Conservation (phyloP, 2,329 filamentous ascomycete genomes). For the Pseudogymnoascus sp. region DNA sequence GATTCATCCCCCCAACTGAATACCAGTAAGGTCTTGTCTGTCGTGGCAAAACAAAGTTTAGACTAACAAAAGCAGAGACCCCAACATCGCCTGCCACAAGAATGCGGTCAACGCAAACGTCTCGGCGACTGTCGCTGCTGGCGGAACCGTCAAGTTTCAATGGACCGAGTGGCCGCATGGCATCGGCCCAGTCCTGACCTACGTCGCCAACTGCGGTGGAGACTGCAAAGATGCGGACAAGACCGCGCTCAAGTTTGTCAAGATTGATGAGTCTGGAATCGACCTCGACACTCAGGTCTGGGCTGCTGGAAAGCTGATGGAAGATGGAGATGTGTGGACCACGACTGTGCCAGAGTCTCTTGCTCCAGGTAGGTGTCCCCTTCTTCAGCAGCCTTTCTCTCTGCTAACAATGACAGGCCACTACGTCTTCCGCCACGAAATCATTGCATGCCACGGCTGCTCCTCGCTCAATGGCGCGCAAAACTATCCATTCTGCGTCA, state of each 20-base stretch:
- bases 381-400: slow-evolving; percentile 18
- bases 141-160: slow-evolving; percentile 47
- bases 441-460: slow-evolving; percentile 35
- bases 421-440: slow-evolving; percentile 38
- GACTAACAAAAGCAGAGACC: slow-evolving; percentile 15
- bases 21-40: slow-evolving; percentile 34
- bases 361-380: neutral
- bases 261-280: slow-evolving; percentile 7
- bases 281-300: neutral
- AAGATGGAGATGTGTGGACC: neutral
- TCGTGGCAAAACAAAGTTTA: neutral
- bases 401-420: slow-evolving; percentile 18
- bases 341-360: neutral
- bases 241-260: slow-evolving; percentile 20
- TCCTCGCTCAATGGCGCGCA: slow-evolving; percentile 32
- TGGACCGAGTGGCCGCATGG: slow-evolving; percentile 62
- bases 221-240: slow-evolving; percentile 35
- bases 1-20: slow-evolving; percentile 40
- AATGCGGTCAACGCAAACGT: slow-evolving; percentile 41
- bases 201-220: slow-evolving; percentile 29
- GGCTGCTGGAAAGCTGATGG: slow-evolving; percentile 5
- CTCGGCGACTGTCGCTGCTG: slow-evolving; percentile 50
- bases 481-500: slow-evolving; percentile 37
- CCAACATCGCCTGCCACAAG: slow-evolving; percentile 56
- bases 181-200: slow-evolving; percentile 33